Evolutionary conservation across 176 grass and related monocot genomes (phyloP).

Genomic region (Hordeum marinum): DNA sequence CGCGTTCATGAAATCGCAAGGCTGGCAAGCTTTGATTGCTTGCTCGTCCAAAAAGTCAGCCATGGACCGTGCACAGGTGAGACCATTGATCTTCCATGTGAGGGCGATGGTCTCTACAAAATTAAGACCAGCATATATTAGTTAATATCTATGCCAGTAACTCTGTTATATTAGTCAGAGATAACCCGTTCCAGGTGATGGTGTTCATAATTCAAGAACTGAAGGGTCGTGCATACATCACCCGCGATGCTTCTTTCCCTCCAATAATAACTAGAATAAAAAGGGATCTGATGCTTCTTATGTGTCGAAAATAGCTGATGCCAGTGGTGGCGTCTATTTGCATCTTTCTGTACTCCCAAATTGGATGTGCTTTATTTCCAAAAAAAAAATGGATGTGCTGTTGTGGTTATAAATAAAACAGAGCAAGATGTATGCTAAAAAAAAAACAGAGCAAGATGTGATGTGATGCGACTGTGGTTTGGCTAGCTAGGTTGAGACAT

Average conservation of each 20-base stretch:
- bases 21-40: not conserved
- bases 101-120: not conserved
- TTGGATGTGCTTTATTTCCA: not conserved
- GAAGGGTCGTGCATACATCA: not conserved
- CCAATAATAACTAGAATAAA: not conserved
- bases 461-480: not conserved
- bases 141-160: not conserved
- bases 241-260: not conserved
- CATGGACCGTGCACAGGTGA: not conserved
- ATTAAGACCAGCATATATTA: not conserved
- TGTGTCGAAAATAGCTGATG: not conserved
- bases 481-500: not conserved
- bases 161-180: not conserved
- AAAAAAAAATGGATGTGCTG: not conserved
- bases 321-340: not conserved
- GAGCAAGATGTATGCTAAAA: not conserved
- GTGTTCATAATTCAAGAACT: not conserved
- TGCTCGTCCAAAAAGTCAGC: constrained; percentile 8
- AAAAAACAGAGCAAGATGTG: not conserved
- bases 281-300: not conserved
- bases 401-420: not conserved
- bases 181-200: not conserved
- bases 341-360: not conserved
- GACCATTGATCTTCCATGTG: not conserved
- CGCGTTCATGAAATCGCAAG: no score